A percentile compares a stretch with the other conserved stretches of the same genome.
Evolutionary conservation across 2,329 filamentous ascomycete genomes (phyloP).

Genomic region (Epichloe typhina): DNA sequence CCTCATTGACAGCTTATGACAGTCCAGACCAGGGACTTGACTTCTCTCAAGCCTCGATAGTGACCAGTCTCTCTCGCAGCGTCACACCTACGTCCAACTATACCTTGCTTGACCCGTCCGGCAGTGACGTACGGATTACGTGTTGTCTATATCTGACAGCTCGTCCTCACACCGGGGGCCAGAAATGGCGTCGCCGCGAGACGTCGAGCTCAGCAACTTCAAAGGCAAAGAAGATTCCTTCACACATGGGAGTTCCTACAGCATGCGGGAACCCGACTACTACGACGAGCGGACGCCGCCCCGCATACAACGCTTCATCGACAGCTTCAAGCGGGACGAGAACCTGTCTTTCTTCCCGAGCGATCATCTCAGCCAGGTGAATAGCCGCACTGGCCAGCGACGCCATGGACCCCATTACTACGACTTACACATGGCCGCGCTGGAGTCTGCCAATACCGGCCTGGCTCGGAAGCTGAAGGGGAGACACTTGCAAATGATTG

Average conservation of each 20-base stretch:
- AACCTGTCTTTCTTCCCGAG: conserved; percentile 33
- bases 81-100: too few species aligned
- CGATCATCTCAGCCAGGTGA: conserved; percentile 25
- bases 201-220: conserved; percentile 44
- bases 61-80: too few species aligned
- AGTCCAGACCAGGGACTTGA: too few species aligned
- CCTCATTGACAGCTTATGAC: not conserved
- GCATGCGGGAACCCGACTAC: conserved; percentile 37
- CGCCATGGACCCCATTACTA: conserved; percentile 34
- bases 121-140: too few species aligned
- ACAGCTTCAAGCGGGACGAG: conserved; percentile 52
- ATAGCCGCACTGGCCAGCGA: conserved; percentile 10
- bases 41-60: too few species aligned
- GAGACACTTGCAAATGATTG: conserved; percentile 92
- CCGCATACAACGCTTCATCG: conserved; percentile 33
- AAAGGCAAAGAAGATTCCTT: conserved; percentile 45
- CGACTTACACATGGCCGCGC: conserved; percentile 43
- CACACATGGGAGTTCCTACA: conserved; percentile 34
- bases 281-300: conserved; percentile 26
- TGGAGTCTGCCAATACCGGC: conserved; percentile 64
- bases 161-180: too few species aligned
- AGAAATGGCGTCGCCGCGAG: conserved; percentile 23
- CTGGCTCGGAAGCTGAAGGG: conserved; percentile 68
- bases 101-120: too few species aligned
- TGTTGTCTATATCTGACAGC: too few species aligned